A percentile compares a stretch with the other conserved stretches of the same genome.
phyloP scores from a whole-genome alignment of 441 rosid genomes.

The Theobroma grandiflorum region DNA sequence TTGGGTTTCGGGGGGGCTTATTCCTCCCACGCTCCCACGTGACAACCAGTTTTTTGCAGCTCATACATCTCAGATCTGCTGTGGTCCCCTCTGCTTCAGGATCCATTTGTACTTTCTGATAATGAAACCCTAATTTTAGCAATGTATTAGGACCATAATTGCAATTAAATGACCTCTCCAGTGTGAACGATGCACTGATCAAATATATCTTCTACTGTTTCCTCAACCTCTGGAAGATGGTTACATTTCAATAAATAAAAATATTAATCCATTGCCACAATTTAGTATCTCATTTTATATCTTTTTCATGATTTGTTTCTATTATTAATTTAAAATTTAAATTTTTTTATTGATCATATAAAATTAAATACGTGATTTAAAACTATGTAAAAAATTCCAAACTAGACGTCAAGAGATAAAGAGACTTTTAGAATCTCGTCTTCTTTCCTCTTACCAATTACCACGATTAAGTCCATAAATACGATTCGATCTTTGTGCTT shows the following conservation, averaged over 20 bases:
- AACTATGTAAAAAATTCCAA: no score
- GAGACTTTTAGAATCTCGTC: neutral
- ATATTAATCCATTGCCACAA: no score
- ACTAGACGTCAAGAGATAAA: no score
- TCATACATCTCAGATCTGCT: constrained; percentile 14
- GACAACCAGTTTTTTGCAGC: constrained; percentile 9
- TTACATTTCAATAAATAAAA: no score
- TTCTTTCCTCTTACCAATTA: neutral
- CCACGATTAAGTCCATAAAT: neutral
- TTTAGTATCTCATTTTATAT: no score
- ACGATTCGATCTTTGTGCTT: neutral
- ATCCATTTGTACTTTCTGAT: neutral
- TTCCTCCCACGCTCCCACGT: constrained; percentile 34
- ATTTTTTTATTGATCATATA: no score
- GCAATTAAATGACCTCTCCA: neutral
- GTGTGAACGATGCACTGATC: no score
- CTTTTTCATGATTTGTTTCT: no score
- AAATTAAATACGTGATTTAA: no score
- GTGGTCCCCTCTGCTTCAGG: neutral
- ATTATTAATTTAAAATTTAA: no score
- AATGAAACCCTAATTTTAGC: constrained; percentile 9
- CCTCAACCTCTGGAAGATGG: no score
- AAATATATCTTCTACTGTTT: no score
- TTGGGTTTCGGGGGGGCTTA: constrained; percentile 11
- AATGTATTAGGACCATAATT: neutral